Percentiles rank a stretch among this genome's conserved stretches.
These are phyloP conservation scores for Camillea tinctor DNA, from an alignment of 2,329 filamentous ascomycete species.

Conservation along the genomic window DNA sequence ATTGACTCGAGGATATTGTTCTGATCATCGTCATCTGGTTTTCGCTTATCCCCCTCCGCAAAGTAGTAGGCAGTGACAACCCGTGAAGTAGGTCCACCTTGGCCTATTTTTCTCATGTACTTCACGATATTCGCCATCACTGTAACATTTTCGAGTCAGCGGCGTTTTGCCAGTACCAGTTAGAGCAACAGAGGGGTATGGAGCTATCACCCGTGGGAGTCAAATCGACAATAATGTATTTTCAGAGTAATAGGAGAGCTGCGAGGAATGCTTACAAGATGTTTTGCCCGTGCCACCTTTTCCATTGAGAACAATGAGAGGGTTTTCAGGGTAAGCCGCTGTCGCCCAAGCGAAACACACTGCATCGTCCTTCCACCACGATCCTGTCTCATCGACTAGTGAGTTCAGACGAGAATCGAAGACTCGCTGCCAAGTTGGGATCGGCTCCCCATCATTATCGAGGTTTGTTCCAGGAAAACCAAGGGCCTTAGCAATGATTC, in stretches of 20 bases:
- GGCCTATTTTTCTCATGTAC: slow-evolving; percentile 24
- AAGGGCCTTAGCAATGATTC: slow-evolving; percentile 27
- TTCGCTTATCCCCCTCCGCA: slow-evolving; percentile 30
- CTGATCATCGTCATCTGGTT: slow-evolving; percentile 29
- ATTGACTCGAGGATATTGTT: slow-evolving; percentile 21
- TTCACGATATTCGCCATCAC: slow-evolving; percentile 32
- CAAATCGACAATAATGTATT: not conserved
- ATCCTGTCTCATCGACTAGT: slow-evolving; percentile 30
- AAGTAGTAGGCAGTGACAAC: slow-evolving; percentile 31
- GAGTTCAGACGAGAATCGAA: slow-evolving; percentile 31
- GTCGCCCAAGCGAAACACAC: slow-evolving; percentile 25
- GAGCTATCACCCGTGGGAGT: not conserved
- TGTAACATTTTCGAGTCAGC: not conserved
- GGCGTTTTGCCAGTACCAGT: not conserved
- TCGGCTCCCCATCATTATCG: slow-evolving; percentile 30
- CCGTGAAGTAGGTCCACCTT: slow-evolving; percentile 23
- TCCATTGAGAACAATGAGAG: slow-evolving; percentile 29
- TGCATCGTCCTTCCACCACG: slow-evolving; percentile 26
- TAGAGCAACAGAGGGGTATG: too few species aligned
- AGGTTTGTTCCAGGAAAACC: slow-evolving; percentile 29
- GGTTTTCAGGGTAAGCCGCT: slow-evolving; percentile 17
- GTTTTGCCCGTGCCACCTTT: slow-evolving; percentile 33
- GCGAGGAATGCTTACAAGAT: slow-evolving; percentile 18
- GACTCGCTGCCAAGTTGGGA: slow-evolving; percentile 30
- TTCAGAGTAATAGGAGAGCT: not conserved